Conservation (phyloP, 495 filamentous ascomycete genomes). For the Xylaria grammica region DNA sequence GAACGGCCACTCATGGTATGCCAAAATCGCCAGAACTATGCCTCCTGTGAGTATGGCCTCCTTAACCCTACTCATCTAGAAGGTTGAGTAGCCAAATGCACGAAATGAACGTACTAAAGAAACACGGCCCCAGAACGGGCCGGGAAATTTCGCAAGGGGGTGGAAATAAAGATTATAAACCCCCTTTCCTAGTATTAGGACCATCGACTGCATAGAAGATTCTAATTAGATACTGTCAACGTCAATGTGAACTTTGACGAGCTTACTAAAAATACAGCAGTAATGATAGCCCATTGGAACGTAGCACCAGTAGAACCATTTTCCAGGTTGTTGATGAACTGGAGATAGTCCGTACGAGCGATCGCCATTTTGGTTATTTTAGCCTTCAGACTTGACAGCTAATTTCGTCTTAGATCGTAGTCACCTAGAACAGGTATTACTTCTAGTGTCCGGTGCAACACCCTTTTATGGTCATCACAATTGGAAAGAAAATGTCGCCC, state of each 20-base stretch:
- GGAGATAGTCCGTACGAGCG: neutral
- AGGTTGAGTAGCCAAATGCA: neutral
- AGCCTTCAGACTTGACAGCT: neutral
- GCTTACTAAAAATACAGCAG: neutral
- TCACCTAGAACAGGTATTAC: too few species aligned
- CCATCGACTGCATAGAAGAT: neutral
- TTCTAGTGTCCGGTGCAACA: too few species aligned
- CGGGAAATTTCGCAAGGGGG: neutral
- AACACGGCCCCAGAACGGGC: neutral
- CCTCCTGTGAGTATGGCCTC: too few species aligned
- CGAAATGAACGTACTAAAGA: neutral
- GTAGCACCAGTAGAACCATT: neutral
- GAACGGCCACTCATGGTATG: conserved; percentile 3
- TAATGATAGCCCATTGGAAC: neutral
- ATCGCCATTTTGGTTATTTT: neutral
- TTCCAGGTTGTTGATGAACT: neutral
- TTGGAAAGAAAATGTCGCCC: too few species aligned
- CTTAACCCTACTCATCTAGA: too few species aligned
- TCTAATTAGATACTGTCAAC: neutral
- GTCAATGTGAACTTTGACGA: neutral
- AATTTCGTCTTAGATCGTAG: too few species aligned
- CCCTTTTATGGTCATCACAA: neutral
- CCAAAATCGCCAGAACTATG: conserved; percentile 7
- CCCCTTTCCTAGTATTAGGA: neutral
- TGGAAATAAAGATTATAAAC: conserved; percentile 10